Base-by-base conservation (phyloP, 768 basidiomycete species). In the Termitomyces sp. region DNA sequence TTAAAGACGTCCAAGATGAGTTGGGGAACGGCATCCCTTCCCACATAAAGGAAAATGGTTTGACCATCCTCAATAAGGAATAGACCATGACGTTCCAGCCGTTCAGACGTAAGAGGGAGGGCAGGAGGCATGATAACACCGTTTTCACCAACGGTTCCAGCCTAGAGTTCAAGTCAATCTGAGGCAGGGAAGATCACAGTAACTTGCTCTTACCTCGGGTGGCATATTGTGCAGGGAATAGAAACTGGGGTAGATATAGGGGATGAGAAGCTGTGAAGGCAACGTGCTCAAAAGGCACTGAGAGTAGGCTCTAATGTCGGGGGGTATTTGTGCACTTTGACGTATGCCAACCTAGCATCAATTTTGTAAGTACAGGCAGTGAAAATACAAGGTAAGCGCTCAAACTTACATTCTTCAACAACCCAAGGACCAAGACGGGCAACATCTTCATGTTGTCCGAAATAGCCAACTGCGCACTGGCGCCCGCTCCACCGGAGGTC, bases 51-150 rank as follows among this genome's bases (percentile, higher is more conserved):
- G 85, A 99, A 98, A 67, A 99, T 92, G 22, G 91, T 95, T 72
- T 98, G 97, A 1, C 91, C 92, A 70, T 98, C 96, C 71, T 98
- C 97, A 63, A 99, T 97, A 61, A 99, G 73, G 84, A 88, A 98
- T 55, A 99, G 78, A 57, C 97, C 97, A 65, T 98, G 94, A 51
- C 95, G 80, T 72, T 98, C 95, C 54, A 99, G 77, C 40, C 94
- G 81, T 72, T 98, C 96, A n/a, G 92, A 94, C 1, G 94, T 95
- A 57, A 94, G 82, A 26, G 96, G 95, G 5, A 97, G 77, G 3
- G 92, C 82, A 2, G 87, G 85, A 1, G 97, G 97, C 70, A 98
- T 76, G 61, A 95, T 84, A 33, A 97, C 79, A 54, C 97, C 96
- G 5, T 85, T 71, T 63, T 97, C 94, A 65, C 90, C 93, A 59